Evolutionary conservation across 2,329 filamentous ascomycete species (phyloP).

Genomic region (Fusarium pseudoanthophilum): DNA sequence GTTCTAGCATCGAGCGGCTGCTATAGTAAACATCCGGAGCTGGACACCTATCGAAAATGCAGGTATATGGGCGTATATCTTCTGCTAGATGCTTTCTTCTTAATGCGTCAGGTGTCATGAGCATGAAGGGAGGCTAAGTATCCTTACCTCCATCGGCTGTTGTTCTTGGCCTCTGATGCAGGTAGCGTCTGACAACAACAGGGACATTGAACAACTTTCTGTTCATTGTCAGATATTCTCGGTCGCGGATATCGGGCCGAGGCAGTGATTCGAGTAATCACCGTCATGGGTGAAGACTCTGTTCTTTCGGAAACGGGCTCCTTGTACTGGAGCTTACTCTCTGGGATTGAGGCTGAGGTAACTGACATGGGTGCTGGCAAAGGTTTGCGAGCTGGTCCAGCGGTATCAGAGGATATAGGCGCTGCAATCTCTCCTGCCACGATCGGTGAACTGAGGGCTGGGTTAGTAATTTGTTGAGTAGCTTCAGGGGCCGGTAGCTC

Average conservation of each 20-base stretch:
- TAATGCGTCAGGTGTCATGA: too few species aligned
- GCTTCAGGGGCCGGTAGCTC: accelerated
- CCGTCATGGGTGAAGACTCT: accelerated
- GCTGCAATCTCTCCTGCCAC: too few species aligned
- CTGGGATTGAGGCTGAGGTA: background rate
- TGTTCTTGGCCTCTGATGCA: accelerated
- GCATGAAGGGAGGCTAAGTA: too few species aligned
- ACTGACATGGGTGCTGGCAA: background rate
- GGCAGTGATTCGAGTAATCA: background rate
- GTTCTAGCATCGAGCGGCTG: background rate
- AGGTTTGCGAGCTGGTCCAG: too few species aligned
- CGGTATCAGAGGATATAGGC: too few species aligned
- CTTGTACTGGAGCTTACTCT: background rate
- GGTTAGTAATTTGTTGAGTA: too few species aligned
- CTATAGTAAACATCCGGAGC: background rate
- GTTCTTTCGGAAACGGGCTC: accelerated
- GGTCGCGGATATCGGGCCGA: background rate
- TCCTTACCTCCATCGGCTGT: background rate
- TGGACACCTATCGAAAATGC: background rate
- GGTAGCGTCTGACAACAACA: background rate
- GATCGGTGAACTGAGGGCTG: too few species aligned
- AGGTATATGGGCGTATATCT: background rate
- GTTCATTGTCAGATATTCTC: accelerated
- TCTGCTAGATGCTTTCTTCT: background rate
- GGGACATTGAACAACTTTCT: background rate